These are phyloP conservation scores for Tagetes patula DNA, from an alignment of 129 eudicot species.

Conservation along the genomic window DNA sequence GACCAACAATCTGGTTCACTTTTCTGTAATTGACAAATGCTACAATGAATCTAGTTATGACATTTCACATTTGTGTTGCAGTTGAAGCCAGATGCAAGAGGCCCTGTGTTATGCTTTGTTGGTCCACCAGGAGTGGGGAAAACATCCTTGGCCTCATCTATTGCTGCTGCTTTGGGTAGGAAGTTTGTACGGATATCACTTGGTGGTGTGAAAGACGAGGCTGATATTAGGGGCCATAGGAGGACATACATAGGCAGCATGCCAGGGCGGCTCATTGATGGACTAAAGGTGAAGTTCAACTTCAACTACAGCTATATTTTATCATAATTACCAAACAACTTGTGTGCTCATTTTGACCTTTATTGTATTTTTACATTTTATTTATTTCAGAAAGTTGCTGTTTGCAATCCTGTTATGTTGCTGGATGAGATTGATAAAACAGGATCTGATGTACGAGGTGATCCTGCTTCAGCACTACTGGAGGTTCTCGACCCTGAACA, in stretches of 20 bases:
- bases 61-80: conserved; percentile 40
- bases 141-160: conserved; percentile 98
- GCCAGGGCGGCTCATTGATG: conserved; percentile 99
- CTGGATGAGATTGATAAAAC: conserved; percentile 99
- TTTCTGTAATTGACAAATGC: conserved; percentile 13
- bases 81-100: conserved; percentile 97
- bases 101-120: conserved; percentile 93
- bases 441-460: conserved; percentile 97
- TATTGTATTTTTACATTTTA: neutral
- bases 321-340: conserved; percentile 9
- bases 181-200: conserved; percentile 89
- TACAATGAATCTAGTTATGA: conserved; percentile 10
- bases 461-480: conserved; percentile 93
- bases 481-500: conserved; percentile 99
- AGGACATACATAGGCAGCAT: conserved; percentile 97
- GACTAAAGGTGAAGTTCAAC: conserved; percentile 59
- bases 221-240: conserved; percentile 98
- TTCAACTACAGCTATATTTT: conserved; percentile 7
- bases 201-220: conserved; percentile 99
- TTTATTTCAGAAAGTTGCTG: conserved; percentile 69
- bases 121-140: conserved; percentile 99
- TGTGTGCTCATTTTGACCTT: conserved; percentile 13
- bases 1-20: conserved; percentile 12
- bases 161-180: conserved; percentile 94
- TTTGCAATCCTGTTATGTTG: conserved; percentile 94